Base-by-base conservation (phyloP, 306 rosid genomes). In the Sicyos edulis region DNA sequence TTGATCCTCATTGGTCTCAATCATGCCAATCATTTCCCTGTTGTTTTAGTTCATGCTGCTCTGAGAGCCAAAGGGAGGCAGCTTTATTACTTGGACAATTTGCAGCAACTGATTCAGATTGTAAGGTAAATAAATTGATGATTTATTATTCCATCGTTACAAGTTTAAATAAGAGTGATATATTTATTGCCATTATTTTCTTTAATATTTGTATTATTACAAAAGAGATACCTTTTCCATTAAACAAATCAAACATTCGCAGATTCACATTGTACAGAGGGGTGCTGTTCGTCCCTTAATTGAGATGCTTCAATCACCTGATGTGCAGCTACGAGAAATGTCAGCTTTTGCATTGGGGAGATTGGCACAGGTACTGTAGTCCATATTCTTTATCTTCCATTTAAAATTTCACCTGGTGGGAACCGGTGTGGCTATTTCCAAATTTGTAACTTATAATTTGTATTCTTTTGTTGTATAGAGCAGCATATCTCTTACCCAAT, bases 341-440 rank as follows among this genome's bases (percentile, higher is more conserved):
- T 87, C 99, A 54, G 99, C 99, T 78, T 93, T 93, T 83, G 99
- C 99, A 6, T 79, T 93, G 84, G 99, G 99, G 79, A 86, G 99
- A 85, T 82, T 93, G 78, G 99, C 99, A 66, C 97, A 93, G 99
- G 99, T 93, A 67, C 76, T 68, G 56, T 17, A 66, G 26, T 69
- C 71, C 64, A 73, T 16, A 62, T 45, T 69, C 29, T 70, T 22
- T 54, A 17, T 54, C 72, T 13, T 40, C 19, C 71, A 13, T 16
- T 74, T 21, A 22, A 20, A 60, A 15, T 42, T 0, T 3, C n/a
- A 58, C 17, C 21, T 56, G 22, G 11, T 56, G 20, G 10, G 5
- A 26, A 1, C 29, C 3, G 29, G 29, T 1, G 29, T 13, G 10
- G 5, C 54, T 19, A 10, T 32, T 15, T 74, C 9, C 14, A 10